Conservation (phyloP, 1,139 yeast genomes). For the Yamadazyma triangularis region DNA sequence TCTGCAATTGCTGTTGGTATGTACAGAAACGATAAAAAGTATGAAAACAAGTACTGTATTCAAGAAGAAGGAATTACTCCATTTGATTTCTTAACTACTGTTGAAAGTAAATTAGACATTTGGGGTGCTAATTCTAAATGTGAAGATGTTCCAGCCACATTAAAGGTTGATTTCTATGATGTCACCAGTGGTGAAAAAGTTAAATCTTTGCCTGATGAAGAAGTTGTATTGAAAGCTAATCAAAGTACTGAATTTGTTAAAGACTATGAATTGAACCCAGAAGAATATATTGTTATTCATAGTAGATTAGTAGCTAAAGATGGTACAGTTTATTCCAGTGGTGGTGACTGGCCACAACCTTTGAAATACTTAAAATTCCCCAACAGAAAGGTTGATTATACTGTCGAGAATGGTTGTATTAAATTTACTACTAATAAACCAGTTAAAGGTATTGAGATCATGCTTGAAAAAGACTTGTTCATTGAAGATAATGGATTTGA, state of each 20-base stretch:
- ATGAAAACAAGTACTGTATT: conserved; percentile 15
- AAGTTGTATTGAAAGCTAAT: conserved; percentile 20
- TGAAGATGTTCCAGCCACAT: conserved; percentile 11
- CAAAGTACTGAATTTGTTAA: conserved; percentile 22
- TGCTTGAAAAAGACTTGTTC: conserved; percentile 12
- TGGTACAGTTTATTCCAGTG: conserved; percentile 18
- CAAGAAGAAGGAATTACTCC: conserved; percentile 8
- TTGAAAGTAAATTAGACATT: conserved; percentile 20
- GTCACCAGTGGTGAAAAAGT: conserved; percentile 20
- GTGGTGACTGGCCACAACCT: conserved; percentile 51
- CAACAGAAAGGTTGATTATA: conserved; percentile 6
- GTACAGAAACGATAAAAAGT: conserved; percentile 17
- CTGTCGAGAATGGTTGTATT: conserved; percentile 10
- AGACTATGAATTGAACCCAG: conserved; percentile 7
- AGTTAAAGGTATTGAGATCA: conserved; percentile 30
- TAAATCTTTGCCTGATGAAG: conserved; percentile 7
- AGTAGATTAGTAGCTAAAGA: conserved; percentile 8
- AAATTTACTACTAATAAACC: conserved; percentile 23
- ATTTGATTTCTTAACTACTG: conserved; percentile 18
- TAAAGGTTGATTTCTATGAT: conserved; percentile 23
- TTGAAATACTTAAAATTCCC: conserved; percentile 32
- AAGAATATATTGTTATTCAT: conserved; percentile 13
- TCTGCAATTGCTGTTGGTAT: conserved; percentile 31
- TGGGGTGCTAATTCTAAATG: conserved; percentile 34
- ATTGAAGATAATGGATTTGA: conserved; percentile 38